phyloP scores from a whole-genome alignment of 176 grass and related monocot genomes.

The Cenchrus fungigraminus region DNA sequence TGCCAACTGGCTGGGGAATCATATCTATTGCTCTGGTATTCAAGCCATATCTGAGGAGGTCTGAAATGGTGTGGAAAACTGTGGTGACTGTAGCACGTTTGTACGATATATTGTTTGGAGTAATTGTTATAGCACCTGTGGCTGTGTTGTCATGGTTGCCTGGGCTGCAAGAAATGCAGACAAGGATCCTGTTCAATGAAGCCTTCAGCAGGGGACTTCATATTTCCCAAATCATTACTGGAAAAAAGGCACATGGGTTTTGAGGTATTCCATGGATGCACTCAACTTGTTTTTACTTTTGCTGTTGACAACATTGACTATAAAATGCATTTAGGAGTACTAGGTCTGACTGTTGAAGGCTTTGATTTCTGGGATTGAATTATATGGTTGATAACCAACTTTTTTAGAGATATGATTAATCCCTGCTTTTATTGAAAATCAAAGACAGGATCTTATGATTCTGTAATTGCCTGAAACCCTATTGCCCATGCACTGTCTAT shows the following conservation, averaged over 20 bases:
- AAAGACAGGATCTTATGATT: background rate
- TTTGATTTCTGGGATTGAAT: background rate
- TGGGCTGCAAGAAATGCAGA: constrained; percentile 96
- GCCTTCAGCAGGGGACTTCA: constrained; percentile 93
- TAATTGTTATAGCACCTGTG: constrained; percentile 84
- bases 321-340: constrained; percentile 4
- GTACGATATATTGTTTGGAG: constrained; percentile 91
- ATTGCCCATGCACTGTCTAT: background rate
- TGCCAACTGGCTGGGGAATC: constrained; percentile 97
- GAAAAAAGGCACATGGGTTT: constrained; percentile 65
- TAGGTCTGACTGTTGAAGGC: background rate
- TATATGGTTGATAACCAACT: constrained; percentile 9
- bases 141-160: constrained; percentile 94
- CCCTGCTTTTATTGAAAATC: background rate
- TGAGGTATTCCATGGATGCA: constrained; percentile 62
- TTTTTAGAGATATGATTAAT: background rate
- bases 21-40: constrained; percentile 89
- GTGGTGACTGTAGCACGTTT: constrained; percentile 76
- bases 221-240: constrained; percentile 87
- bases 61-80: constrained; percentile 77
- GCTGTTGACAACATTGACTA: background rate
- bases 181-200: constrained; percentile 96
- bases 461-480: background rate
- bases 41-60: constrained; percentile 71
- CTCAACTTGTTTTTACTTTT: constrained; percentile 27